Evolutionary conservation across 305 asterid species (phyloP).

Genomic region (Ajuga reptans): DNA sequence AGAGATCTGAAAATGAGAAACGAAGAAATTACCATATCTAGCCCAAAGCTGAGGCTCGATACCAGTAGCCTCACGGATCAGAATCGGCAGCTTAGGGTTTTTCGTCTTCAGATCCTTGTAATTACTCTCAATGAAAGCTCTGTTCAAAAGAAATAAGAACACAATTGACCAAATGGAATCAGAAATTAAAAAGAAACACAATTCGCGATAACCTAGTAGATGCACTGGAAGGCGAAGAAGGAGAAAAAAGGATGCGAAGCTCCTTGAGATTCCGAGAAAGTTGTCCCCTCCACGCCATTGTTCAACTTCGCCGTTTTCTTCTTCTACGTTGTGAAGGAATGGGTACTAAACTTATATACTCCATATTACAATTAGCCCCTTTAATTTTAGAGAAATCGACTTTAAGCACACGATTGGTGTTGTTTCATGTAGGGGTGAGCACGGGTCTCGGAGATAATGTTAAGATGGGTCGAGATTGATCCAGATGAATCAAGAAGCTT

Average conservation of each 20-base stretch:
- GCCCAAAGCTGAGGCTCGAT: conserved; percentile 66
- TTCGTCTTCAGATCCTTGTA: conserved; percentile 56
- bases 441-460: too few relatives aligned
- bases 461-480: too few relatives aligned
- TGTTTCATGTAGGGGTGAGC: too few relatives aligned
- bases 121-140: conserved; percentile 47
- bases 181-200: background rate
- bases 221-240: conserved; percentile 40
- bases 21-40: conserved; percentile 38
- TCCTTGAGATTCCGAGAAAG: conserved; percentile 46
- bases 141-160: conserved; percentile 6
- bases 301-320: background rate
- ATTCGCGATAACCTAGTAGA: conserved; percentile 30
- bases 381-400: background rate
- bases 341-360: background rate
- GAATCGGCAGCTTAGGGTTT: conserved; percentile 51
- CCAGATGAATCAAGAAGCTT: too few relatives aligned
- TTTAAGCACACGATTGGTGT: background rate
- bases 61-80: conserved; percentile 56
- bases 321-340: background rate
- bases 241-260: conserved; percentile 45
- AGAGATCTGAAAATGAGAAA: conserved; percentile 7
- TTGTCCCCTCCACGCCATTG: conserved; percentile 60
- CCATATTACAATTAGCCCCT: background rate
- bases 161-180: background rate